Evolutionary conservation across 306 rosid genomes (phyloP).

Genomic region (Psophocarpus tetragonolobus): DNA sequence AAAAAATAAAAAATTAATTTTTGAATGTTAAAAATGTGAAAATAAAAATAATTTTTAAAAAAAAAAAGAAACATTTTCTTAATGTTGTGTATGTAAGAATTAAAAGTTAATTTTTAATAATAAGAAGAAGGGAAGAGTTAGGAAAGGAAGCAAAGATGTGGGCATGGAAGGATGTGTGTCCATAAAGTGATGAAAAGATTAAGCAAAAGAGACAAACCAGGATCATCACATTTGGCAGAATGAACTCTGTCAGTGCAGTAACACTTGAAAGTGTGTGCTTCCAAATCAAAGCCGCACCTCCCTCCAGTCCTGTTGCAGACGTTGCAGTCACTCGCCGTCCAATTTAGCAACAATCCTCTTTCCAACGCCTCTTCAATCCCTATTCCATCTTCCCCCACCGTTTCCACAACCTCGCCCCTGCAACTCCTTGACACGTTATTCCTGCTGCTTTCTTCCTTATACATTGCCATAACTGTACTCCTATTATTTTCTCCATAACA

Average conservation of each 20-base stretch:
- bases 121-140: too few relatives aligned
- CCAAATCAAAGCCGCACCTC: conserved; percentile 45
- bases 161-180: too few relatives aligned
- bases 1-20: too few relatives aligned
- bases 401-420: neutral
- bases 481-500: conserved; percentile 25
- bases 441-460: conserved; percentile 1
- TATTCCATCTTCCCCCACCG: conserved; percentile 6
- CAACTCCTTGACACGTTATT: conserved; percentile 30
- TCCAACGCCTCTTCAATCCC: conserved; percentile 32
- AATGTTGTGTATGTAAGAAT: too few relatives aligned
- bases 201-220: conserved; percentile 41
- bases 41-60: too few relatives aligned
- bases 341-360: conserved; percentile 52
- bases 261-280: conserved; percentile 29
- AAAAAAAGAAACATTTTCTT: too few relatives aligned
- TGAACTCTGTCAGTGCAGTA: conserved; percentile 64
- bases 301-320: conserved; percentile 40
- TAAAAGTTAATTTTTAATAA: too few relatives aligned
- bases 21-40: too few relatives aligned
- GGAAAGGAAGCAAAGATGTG: too few relatives aligned
- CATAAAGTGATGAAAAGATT: too few relatives aligned
- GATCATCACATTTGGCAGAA: conserved; percentile 34
- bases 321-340: conserved; percentile 48
- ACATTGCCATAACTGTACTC: conserved; percentile 43